Percentiles rank a stretch among this genome's conserved stretches.
Evolutionary conservation across 2,329 filamentous ascomycete species (phyloP).

Genomic region (Fusarium sp.): DNA sequence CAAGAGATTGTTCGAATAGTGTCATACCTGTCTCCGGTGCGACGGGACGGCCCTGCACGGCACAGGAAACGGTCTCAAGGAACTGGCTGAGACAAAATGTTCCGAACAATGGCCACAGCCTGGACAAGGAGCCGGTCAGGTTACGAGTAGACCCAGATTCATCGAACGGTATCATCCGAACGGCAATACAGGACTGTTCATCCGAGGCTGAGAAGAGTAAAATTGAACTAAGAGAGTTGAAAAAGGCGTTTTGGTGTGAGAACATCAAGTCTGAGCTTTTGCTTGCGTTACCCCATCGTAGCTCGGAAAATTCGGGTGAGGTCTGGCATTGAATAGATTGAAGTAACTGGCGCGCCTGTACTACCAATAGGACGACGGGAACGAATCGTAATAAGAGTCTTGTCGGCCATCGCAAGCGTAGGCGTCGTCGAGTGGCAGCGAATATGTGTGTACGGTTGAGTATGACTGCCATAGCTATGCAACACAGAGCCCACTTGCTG

Average conservation of each 20-base stretch:
- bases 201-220: slow-evolving; percentile 80
- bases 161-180: slow-evolving; percentile 72
- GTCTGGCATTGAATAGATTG: slow-evolving; percentile 94
- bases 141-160: slow-evolving; percentile 60
- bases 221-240: slow-evolving; percentile 77
- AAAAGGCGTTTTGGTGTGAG: slow-evolving; percentile 71
- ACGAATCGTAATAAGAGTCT: slow-evolving; percentile 75
- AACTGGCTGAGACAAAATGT: slow-evolving; percentile 82
- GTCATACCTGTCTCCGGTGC: slow-evolving; percentile 94
- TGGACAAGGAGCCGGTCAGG: slow-evolving; percentile 79
- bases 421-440: slow-evolving; percentile 82
- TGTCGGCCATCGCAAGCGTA: slow-evolving; percentile 78
- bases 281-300: slow-evolving; percentile 74
- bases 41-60: slow-evolving; percentile 82
- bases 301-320: slow-evolving; percentile 72
- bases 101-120: slow-evolving; percentile 79
- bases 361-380: slow-evolving; percentile 74
- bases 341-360: slow-evolving; percentile 76
- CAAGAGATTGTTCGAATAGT: slow-evolving; percentile 93
- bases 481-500: slow-evolving; percentile 90
- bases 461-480: slow-evolving; percentile 84
- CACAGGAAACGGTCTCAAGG: slow-evolving; percentile 86
- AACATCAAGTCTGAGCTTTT: slow-evolving; percentile 76
- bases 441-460: slow-evolving; percentile 95
- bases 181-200: slow-evolving; percentile 76